Percentiles rank a stretch among this genome's conserved stretches.
phyloP scores from a whole-genome alignment of 1,284 basidiomycete genomes.

The Acaromyces ingoldii region DNA sequence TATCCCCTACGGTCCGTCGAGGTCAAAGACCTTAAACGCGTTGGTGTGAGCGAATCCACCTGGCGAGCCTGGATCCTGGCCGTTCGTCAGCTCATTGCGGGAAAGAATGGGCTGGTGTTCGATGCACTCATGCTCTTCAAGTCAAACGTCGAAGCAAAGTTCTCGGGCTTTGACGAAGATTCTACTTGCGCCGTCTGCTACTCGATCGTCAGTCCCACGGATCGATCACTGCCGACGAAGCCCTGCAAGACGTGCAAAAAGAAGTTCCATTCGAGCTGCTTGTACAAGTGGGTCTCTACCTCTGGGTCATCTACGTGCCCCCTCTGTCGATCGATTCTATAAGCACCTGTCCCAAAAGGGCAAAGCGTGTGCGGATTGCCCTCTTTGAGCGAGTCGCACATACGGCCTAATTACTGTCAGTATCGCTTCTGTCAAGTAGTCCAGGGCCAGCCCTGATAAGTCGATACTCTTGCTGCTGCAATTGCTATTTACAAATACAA shows the following conservation, averaged over 20 bases:
- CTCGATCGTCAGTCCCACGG: slow-evolving; percentile 87
- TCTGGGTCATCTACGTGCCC: slow-evolving; percentile 82
- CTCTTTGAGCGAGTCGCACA: neutral
- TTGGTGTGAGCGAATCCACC: slow-evolving; percentile 74
- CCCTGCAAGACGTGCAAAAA: slow-evolving; percentile 92
- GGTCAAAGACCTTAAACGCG: slow-evolving; percentile 74
- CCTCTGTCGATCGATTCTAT: slow-evolving; percentile 66
- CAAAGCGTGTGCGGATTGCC: too few species aligned
- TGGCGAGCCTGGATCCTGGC: slow-evolving; percentile 93
- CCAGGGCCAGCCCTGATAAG: too few species aligned
- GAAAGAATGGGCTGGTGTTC: slow-evolving; percentile 78
- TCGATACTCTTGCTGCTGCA: too few species aligned
- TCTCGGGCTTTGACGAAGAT: slow-evolving; percentile 41
- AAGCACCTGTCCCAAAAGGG: too few species aligned
- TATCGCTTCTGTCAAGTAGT: too few species aligned
- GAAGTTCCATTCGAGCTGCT: slow-evolving; percentile 74
- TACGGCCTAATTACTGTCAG: neutral
- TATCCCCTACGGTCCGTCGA: slow-evolving; percentile 88
- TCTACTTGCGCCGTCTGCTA: slow-evolving; percentile 51
- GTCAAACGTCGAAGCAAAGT: slow-evolving; percentile 70
- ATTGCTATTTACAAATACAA: too few species aligned
- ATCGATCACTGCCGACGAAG: slow-evolving; percentile 76
- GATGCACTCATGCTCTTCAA: slow-evolving; percentile 88
- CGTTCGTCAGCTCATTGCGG: slow-evolving; percentile 82
- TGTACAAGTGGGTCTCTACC: slow-evolving; percentile 77